phyloP scores from a whole-genome alignment of 2,329 filamentous ascomycete species.

The Ophiocordyceps camponoti-floridani region DNA sequence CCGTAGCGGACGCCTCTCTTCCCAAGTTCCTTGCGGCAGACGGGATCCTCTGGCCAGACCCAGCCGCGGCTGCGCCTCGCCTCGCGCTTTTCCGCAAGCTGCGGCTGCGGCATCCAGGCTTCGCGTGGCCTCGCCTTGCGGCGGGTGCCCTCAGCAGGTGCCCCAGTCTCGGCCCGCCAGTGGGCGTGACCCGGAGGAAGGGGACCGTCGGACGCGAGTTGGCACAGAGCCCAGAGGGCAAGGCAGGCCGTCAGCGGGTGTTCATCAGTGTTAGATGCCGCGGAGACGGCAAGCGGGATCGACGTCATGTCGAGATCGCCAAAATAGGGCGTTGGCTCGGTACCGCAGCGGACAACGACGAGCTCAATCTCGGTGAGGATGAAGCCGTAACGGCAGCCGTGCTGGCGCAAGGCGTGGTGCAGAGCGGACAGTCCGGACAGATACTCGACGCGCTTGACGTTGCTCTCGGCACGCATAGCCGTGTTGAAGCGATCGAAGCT shows the following conservation, averaged over 20 bases:
- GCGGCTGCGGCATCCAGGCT: slow-evolving; percentile 57
- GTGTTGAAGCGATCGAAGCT: slow-evolving; percentile 91
- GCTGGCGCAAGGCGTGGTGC: slow-evolving; percentile 84
- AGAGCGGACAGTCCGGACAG: slow-evolving; percentile 71
- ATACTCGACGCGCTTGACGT: slow-evolving; percentile 76
- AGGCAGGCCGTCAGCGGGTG: slow-evolving; percentile 49
- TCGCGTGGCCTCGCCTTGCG: slow-evolving; percentile 54
- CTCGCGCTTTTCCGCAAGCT: slow-evolving; percentile 57
- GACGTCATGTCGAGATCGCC: slow-evolving; percentile 66
- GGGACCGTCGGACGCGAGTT: slow-evolving; percentile 40
- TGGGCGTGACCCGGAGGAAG: slow-evolving; percentile 34
- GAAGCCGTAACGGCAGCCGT: slow-evolving; percentile 85
- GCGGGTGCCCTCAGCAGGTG: slow-evolving; percentile 53
- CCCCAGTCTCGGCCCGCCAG: slow-evolving; percentile 58
- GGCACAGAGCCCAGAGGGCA: slow-evolving; percentile 62
- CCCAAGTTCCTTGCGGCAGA: slow-evolving; percentile 54
- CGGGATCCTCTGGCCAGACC: slow-evolving; percentile 57
- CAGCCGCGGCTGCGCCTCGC: slow-evolving; percentile 57
- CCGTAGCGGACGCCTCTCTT: slow-evolving; percentile 45
- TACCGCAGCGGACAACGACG: slow-evolving; percentile 70
- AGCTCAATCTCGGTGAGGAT: slow-evolving; percentile 94
- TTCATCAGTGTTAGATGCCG: slow-evolving; percentile 10
- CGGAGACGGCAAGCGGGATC: slow-evolving; percentile 31
- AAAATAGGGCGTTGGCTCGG: slow-evolving; percentile 56
- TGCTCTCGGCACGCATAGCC: slow-evolving; percentile 73